phyloP scores from a whole-genome alignment of 441 rosid species.

The Capsella rubella region DNA sequence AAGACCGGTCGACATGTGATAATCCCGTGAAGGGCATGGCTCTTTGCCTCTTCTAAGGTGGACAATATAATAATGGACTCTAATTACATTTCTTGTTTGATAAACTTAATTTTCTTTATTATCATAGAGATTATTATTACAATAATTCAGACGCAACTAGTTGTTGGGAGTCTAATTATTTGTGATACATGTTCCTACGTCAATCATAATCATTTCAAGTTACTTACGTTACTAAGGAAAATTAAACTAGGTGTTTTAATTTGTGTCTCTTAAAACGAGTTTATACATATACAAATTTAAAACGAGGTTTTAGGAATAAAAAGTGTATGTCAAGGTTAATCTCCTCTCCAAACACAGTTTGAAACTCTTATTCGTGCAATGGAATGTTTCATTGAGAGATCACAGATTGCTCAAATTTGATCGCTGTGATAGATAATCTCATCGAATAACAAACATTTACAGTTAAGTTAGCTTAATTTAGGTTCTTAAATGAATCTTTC shows the following conservation, averaged over 20 bases:
- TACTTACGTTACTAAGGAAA: neutral
- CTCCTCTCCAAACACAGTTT: too few species aligned
- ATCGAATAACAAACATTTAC: too few species aligned
- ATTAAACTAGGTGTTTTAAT: neutral
- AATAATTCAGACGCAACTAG: neutral
- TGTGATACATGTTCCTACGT: conserved; percentile 11
- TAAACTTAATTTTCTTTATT: neutral
- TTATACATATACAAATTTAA: too few species aligned
- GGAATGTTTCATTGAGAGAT: too few species aligned
- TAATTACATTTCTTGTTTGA: conserved; percentile 14
- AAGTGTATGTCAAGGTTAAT: too few species aligned
- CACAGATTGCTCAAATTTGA: too few species aligned
- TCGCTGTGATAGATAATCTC: too few species aligned
- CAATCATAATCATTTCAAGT: neutral
- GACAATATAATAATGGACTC: conserved; percentile 44
- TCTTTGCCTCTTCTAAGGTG: conserved; percentile 46
- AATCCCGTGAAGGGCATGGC: conserved; percentile 57
- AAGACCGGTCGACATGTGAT: conserved; percentile 60
- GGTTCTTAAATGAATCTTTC: too few species aligned
- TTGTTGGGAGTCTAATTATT: conserved; percentile 21
- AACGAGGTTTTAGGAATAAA: too few species aligned
- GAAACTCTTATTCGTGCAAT: too few species aligned
- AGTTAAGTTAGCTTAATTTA: too few species aligned
- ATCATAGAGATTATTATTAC: too few species aligned
- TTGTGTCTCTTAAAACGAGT: neutral